phyloP scores from a whole-genome alignment of 2,329 filamentous ascomycete genomes.

The Hypoxylon sp. region DNA sequence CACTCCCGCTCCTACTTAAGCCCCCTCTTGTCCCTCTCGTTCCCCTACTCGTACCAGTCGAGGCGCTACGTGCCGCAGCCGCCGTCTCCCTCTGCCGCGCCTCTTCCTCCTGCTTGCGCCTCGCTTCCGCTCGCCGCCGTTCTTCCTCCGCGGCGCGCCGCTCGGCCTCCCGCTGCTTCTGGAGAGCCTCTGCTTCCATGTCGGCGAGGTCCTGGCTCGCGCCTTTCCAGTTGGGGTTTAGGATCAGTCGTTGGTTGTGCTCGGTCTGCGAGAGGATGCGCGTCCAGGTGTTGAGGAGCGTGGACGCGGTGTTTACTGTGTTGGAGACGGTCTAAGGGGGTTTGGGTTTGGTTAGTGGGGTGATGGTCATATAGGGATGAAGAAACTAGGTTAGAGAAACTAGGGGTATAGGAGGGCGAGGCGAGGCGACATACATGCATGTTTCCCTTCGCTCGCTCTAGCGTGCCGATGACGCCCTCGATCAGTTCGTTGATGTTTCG shows the following conservation, averaged over 20 bases:
- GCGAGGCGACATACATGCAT: conserved; percentile 74
- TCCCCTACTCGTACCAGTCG: conserved; percentile 38
- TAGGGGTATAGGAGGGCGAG: conserved; percentile 5
- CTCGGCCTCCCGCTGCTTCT: conserved; percentile 83
- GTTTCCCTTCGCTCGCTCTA: conserved; percentile 80
- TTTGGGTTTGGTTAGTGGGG: conserved; percentile 31
- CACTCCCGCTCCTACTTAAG: conserved; percentile 10
- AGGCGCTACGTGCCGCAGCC: conserved; percentile 22
- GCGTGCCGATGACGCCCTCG: conserved; percentile 80
- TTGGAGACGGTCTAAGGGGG: conserved; percentile 79
- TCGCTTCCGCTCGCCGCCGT: conserved; percentile 78
- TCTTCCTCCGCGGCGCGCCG: conserved; percentile 84
- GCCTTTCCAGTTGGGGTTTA: conserved; percentile 91
- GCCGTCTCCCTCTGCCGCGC: conserved; percentile 63
- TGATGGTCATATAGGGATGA: conserved; percentile 6
- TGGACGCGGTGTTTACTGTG: conserved; percentile 89
- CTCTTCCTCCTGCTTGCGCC: conserved; percentile 75
- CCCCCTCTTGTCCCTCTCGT: conserved; percentile 36
- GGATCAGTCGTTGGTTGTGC: conserved; percentile 92
- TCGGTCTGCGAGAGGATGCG: conserved; percentile 96
- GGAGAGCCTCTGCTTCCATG: conserved; percentile 82
- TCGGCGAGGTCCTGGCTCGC: conserved; percentile 89
- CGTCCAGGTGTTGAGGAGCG: conserved; percentile 94
- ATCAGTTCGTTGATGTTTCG: conserved; percentile 90
- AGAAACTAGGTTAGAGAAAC: conserved; percentile 5